A percentile compares a stretch with the other conserved stretches of the same genome.
phyloP scores from a whole-genome alignment of 768 basidiomycete genomes.

The Termitomyces bulborhizus region DNA sequence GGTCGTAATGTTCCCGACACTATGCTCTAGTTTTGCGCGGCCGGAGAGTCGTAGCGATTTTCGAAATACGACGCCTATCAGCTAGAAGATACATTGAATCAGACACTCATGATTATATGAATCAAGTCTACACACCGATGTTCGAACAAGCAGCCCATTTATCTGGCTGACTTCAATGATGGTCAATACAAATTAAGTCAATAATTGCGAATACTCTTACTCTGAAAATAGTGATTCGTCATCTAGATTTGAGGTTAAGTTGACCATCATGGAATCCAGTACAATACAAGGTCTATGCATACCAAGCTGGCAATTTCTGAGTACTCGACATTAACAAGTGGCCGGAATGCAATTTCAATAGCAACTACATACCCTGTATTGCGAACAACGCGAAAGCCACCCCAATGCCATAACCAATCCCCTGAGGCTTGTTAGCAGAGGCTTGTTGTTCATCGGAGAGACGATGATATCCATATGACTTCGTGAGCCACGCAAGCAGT shows the following conservation, averaged over 20 bases:
- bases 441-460: conserved; percentile 24
- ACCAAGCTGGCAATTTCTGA: conserved; percentile 29
- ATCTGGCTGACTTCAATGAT: conserved; percentile 8
- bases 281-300: background rate
- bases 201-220: background rate
- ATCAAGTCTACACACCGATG: conserved; percentile 9
- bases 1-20: conserved; percentile 41
- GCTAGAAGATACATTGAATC: conserved; percentile 5
- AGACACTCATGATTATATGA: background rate
- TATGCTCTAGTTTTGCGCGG: conserved; percentile 35
- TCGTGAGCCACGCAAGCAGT: conserved; percentile 40
- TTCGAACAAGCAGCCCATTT: conserved; percentile 15
- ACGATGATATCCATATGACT: conserved; percentile 30
- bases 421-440: conserved; percentile 24
- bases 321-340: background rate
- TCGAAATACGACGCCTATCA: conserved; percentile 34
- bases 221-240: conserved; percentile 18
- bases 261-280: too few relatives aligned
- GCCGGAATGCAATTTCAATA: background rate
- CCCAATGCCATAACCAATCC: conserved; percentile 49
- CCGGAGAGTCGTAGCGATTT: conserved; percentile 47
- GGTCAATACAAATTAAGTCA: background rate
- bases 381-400: conserved; percentile 41
- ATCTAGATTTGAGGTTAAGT: conserved; percentile 12
- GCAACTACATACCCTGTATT: conserved; percentile 38